These are phyloP conservation scores for Geotrichum candidum DNA, from an alignment of 1,139 yeast species.

Conservation along the genomic window DNA sequence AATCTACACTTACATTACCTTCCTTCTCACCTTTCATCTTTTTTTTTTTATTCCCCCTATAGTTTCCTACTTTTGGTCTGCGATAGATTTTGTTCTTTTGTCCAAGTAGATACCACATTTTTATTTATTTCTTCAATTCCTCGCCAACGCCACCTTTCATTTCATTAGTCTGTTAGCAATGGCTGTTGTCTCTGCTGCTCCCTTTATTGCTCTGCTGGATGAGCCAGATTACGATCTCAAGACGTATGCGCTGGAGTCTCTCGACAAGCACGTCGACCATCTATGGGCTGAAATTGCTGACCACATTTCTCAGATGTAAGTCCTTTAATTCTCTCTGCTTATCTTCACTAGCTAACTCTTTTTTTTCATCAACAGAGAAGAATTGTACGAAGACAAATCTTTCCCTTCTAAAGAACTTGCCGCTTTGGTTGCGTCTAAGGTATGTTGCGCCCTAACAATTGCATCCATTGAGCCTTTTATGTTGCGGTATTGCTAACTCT, in stretches of 20 bases:
- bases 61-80: not conserved
- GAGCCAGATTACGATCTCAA: constrained; percentile 77
- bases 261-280: constrained; percentile 79
- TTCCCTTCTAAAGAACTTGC: constrained; percentile 79
- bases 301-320: constrained; percentile 60
- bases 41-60: not conserved
- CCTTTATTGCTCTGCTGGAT: constrained; percentile 78
- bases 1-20: not conserved
- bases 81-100: not conserved
- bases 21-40: not conserved
- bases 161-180: constrained; percentile 9
- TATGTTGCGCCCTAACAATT: constrained; percentile 12
- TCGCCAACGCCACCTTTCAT: not conserved
- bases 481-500: not conserved
- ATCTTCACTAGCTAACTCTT: not conserved
- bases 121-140: not conserved
- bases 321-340: not conserved
- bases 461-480: not conserved
- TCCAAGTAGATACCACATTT: not conserved
- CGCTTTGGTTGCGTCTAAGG: constrained; percentile 83
- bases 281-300: constrained; percentile 98
- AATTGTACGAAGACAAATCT: constrained; percentile 74
- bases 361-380: constrained; percentile 45
- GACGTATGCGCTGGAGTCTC: constrained; percentile 75
- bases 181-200: constrained; percentile 53